A percentile compares a stretch with the other conserved stretches of the same genome.
phyloP scores from a whole-genome alignment of 768 basidiomycete species.

The Agaricus blazei region DNA sequence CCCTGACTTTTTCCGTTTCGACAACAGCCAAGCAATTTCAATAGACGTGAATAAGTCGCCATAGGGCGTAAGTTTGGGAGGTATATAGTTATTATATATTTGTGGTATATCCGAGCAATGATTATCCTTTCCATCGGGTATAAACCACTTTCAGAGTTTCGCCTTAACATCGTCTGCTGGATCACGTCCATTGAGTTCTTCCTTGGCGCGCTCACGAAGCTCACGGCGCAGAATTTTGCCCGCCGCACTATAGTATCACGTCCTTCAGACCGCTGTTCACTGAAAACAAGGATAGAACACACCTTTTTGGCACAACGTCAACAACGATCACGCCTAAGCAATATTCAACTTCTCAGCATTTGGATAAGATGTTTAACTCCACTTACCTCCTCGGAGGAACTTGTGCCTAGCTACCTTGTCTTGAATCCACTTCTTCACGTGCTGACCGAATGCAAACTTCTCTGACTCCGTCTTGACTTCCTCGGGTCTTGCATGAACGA shows the following conservation, averaged over 20 bases:
- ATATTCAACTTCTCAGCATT: too few relatives aligned
- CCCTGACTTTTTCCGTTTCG: constrained; percentile 27
- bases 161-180: constrained; percentile 27
- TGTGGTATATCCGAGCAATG: background rate
- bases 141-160: constrained; percentile 23
- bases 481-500: constrained; percentile 46
- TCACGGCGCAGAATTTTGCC: constrained; percentile 86
- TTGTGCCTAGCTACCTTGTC: constrained; percentile 73
- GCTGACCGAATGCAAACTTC: constrained; percentile 37
- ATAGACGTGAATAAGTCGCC: background rate
- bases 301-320: constrained; percentile 68
- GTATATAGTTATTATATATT: too few relatives aligned
- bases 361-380: constrained; percentile 20
- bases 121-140: background rate
- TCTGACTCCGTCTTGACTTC: constrained; percentile 28
- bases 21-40: background rate
- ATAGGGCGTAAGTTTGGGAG: too few relatives aligned
- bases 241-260: constrained; percentile 49
- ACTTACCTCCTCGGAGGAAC: constrained; percentile 70
- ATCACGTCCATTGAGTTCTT: constrained; percentile 42
- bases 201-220: constrained; percentile 61
- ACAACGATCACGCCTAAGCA: constrained; percentile 59
- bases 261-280: background rate
- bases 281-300: constrained; percentile 6
- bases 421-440: constrained; percentile 64